phyloP scores from a whole-genome alignment of 306 rosid genomes.

The Fragaria nilgerrensis region DNA sequence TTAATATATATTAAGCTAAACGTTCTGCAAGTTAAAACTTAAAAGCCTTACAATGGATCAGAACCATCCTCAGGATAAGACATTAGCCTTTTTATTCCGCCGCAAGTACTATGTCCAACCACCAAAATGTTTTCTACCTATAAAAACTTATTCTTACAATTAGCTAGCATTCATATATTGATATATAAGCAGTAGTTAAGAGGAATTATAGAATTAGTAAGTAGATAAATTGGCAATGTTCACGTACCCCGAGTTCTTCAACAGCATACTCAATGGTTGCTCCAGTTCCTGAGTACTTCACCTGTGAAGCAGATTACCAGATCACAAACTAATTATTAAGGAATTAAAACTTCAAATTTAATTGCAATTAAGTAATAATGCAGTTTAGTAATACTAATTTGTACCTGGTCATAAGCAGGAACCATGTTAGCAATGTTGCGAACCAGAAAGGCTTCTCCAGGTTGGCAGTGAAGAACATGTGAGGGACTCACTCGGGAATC shows the following conservation, averaged over 20 bases:
- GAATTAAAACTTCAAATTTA: too few relatives aligned
- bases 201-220: background rate
- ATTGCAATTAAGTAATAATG: too few relatives aligned
- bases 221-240: background rate
- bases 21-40: too few relatives aligned
- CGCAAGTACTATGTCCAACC: constrained; percentile 64
- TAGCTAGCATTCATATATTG: background rate
- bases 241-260: constrained; percentile 37
- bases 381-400: background rate
- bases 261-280: constrained; percentile 63
- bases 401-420: background rate
- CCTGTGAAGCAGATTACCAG: constrained; percentile 26
- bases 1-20: too few relatives aligned
- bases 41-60: constrained; percentile 35
- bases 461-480: background rate
- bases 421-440: background rate
- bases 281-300: constrained; percentile 54
- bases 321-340: too few relatives aligned
- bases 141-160: background rate
- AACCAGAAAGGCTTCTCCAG: background rate
- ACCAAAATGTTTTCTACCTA: constrained; percentile 60
- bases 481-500: constrained; percentile 1
- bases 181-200: background rate
- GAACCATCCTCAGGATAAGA: constrained; percentile 47
- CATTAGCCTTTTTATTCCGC: constrained; percentile 68